These are phyloP conservation scores for Cordyceps cateniannulata DNA, from an alignment of 2,329 filamentous ascomycete species.

Conservation along the genomic window DNA sequence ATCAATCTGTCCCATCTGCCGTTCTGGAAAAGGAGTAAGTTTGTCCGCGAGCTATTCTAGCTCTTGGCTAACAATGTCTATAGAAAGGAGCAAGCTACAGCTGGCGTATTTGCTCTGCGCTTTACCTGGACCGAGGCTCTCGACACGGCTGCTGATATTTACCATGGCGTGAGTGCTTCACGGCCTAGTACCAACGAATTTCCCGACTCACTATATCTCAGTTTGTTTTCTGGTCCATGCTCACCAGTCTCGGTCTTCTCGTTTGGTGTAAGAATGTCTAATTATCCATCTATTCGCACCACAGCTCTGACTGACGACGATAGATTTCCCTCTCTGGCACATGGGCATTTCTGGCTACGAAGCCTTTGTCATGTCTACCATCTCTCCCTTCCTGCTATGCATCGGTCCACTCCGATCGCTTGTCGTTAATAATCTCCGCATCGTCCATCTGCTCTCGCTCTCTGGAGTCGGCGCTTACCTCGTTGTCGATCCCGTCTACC, in stretches of 20 bases:
- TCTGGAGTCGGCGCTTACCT: conserved; percentile 74
- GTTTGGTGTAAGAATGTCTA: conserved; percentile 77
- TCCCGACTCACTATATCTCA: conserved; percentile 28
- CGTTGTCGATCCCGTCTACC: conserved; percentile 62
- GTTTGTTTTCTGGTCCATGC: conserved; percentile 93
- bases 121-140: conserved; percentile 71
- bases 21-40: conserved; percentile 70
- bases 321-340: conserved; percentile 94
- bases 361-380: conserved; percentile 74
- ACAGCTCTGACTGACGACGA: conserved; percentile 5
- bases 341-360: conserved; percentile 99
- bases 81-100: conserved; percentile 71
- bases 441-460: conserved; percentile 71
- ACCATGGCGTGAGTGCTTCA: conserved; percentile 68
- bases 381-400: conserved; percentile 73
- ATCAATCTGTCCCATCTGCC: conserved; percentile 38
- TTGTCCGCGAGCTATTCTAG: background rate
- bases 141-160: conserved; percentile 81
- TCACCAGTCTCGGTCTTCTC: conserved; percentile 80
- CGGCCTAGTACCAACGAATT: background rate
- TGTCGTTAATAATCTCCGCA: conserved; percentile 60
- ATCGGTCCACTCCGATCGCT: conserved; percentile 63
- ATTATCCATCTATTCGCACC: too few relatives aligned
- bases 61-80: conserved; percentile 17
- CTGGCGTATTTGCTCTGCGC: conserved; percentile 59